Base-by-base conservation (phyloP, 306 rosid species). In the Morella rubra region DNA sequence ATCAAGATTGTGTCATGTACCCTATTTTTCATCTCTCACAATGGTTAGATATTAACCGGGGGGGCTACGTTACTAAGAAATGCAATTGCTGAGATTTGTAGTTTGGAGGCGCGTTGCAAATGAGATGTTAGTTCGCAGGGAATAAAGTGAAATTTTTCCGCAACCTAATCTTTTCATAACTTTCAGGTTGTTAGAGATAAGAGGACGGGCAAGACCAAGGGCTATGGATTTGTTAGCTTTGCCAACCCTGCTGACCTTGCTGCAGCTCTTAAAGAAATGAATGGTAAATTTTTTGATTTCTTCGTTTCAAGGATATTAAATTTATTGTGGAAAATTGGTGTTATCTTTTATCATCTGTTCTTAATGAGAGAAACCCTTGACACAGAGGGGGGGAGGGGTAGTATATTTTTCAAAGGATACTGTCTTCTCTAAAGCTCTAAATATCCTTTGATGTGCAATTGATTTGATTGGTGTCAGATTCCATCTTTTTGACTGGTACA, bases 221-320 rank as follows among this genome's bases (percentile, higher is more conserved):
- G 99, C 62, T 95, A 90, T 79, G 99, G 99, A 71, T 95, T 95
- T 87, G 93, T 95, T 54, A 95, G 99, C 85, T 95, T 95, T 85
- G 88, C 97, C 76, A 93, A 77, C 81, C 93, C 96, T 32, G 45
- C 93, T 47, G 89, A 87, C 79, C 91, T 95, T 58, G 99, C 99
- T 72, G 97, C 84, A 61, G 96, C 98, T 51, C 93, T 92, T 60
- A 96, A 96, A 85, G 99, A 96, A 88, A 92, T 92, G 97, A 92
- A 92, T 61, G 98, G 97, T 96, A 56, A 76, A 44, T 47, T 69
- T 14, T 45, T 56, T 79, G 47, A 12, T 65, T 47, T 59, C 37
- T 22, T 22, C 7, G 74, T 55, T 62, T 52, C 6, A 32, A 69
- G 1, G 54, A 53, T 55, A n/a, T 67, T 32, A 32, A 2, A 2